Percentiles rank a stretch among this genome's conserved stretches.
Evolutionary conservation across 768 basidiomycete genomes (phyloP).

Genomic region (Psilocybe azurescens): DNA sequence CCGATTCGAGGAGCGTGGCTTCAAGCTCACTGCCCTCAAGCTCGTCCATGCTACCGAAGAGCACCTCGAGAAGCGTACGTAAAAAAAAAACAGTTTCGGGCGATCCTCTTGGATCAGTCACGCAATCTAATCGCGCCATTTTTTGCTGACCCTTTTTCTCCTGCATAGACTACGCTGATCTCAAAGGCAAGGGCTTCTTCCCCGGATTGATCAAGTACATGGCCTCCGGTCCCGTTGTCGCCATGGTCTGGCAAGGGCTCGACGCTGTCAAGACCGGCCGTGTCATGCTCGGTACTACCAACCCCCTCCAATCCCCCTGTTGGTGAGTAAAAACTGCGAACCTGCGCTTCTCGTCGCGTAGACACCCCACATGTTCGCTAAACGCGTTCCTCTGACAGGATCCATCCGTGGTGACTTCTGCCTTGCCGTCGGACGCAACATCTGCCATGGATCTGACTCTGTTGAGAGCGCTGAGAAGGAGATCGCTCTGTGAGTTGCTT

Average conservation of each 20-base stretch:
- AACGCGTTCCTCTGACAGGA: slow-evolving; percentile 46
- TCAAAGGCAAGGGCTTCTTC: slow-evolving; percentile 95
- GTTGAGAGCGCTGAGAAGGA: slow-evolving; percentile 94
- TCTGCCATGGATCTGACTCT: slow-evolving; percentile 90
- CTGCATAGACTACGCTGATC: slow-evolving; percentile 89
- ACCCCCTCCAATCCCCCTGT: slow-evolving; percentile 88
- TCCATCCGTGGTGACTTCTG: slow-evolving; percentile 97
- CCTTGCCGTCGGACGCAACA: slow-evolving; percentile 94
- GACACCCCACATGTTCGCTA: not conserved
- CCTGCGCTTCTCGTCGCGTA: slow-evolving; percentile 2
- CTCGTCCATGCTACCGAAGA: slow-evolving; percentile 77
- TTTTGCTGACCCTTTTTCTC: slow-evolving; percentile 13
- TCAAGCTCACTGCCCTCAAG: slow-evolving; percentile 96
- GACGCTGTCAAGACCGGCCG: slow-evolving; percentile 96
- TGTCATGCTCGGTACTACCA: slow-evolving; percentile 94
- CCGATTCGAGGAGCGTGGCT: slow-evolving; percentile 98
- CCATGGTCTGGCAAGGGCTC: slow-evolving; percentile 95
- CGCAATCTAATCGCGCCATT: slow-evolving; percentile 8
- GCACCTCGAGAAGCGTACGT: slow-evolving; percentile 90
- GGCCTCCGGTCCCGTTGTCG: slow-evolving; percentile 94
- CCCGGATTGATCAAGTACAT: slow-evolving; percentile 96
- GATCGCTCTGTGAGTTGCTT: slow-evolving; percentile 77
- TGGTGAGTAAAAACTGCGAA: slow-evolving; percentile 53
- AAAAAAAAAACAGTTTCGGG: not conserved
- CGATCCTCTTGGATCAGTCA: slow-evolving; percentile 5